Percentiles rank a stretch among this genome's conserved stretches.
phyloP scores from a whole-genome alignment of 441 rosid species.

The Sinapis alba region DNA sequence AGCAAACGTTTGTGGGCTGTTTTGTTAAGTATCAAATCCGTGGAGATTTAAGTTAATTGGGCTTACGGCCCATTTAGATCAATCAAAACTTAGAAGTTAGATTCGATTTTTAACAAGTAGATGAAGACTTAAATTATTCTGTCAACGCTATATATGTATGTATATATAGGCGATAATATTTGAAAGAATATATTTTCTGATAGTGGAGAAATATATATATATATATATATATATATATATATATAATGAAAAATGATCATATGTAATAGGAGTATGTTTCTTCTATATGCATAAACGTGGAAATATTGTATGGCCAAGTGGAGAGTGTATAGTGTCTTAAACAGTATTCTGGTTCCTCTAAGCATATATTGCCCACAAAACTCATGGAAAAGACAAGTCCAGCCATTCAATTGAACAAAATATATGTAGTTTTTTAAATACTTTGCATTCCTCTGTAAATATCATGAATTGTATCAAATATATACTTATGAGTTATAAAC shows the following conservation, averaged over 20 bases:
- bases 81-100: neutral
- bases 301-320: conserved; percentile 19
- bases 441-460: neutral
- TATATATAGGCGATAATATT: neutral
- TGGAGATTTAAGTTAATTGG: neutral
- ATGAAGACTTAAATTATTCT: neutral
- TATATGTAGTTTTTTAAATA: neutral
- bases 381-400: conserved; percentile 9
- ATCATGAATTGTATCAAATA: neutral
- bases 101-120: neutral
- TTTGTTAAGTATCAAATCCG: neutral
- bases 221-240: too few relatives aligned
- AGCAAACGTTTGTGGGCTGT: neutral
- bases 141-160: neutral
- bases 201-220: neutral
- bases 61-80: neutral
- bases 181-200: neutral
- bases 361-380: conserved; percentile 23
- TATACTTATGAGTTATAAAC: neutral
- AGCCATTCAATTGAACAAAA: neutral
- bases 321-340: neutral
- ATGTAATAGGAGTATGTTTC: neutral
- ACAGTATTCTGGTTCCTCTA: conserved; percentile 11
- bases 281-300: neutral
- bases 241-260: too few relatives aligned